phyloP scores from a whole-genome alignment of 2,329 filamentous ascomycete genomes.

The Talaromyces funiculosus region DNA sequence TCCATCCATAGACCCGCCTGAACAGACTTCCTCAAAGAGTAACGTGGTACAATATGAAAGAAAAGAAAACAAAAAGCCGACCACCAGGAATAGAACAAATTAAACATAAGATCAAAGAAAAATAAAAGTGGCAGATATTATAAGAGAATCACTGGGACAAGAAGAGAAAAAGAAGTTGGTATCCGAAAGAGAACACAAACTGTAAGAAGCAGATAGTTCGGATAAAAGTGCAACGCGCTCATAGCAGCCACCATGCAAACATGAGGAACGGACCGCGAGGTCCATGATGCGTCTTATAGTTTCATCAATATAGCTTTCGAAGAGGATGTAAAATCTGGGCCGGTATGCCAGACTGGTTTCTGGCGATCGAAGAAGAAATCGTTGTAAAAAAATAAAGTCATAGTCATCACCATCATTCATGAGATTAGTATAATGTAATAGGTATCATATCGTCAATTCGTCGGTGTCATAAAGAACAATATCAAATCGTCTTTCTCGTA shows the following conservation, averaged over 20 bases:
- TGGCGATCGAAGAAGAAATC: background rate
- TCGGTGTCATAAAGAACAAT: background rate
- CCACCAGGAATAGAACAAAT: background rate
- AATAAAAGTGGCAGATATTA: background rate
- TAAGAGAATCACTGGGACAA: background rate
- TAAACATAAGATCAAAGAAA: too few relatives aligned
- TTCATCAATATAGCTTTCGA: background rate
- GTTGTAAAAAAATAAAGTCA: too few relatives aligned
- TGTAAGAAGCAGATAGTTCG: too few relatives aligned
- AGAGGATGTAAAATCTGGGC: background rate
- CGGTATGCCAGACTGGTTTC: background rate
- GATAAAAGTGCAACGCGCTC: background rate
- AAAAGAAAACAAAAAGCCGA: background rate
- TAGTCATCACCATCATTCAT: constrained; percentile 12
- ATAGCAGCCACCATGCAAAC: constrained; percentile 6
- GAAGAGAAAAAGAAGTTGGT: background rate
- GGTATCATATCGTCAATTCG: background rate
- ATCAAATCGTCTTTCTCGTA: constrained; percentile 9
- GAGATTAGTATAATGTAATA: background rate
- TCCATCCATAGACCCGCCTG: constrained; percentile 14
- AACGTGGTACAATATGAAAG: background rate
- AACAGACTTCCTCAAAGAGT: constrained; percentile 6
- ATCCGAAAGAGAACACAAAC: background rate
- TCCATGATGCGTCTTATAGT: constrained; percentile 15
- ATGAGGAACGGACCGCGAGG: constrained; percentile 15